Base-by-base conservation (phyloP, 2,329 filamentous ascomycete genomes). In the Colletotrichum chlorophyti region DNA sequence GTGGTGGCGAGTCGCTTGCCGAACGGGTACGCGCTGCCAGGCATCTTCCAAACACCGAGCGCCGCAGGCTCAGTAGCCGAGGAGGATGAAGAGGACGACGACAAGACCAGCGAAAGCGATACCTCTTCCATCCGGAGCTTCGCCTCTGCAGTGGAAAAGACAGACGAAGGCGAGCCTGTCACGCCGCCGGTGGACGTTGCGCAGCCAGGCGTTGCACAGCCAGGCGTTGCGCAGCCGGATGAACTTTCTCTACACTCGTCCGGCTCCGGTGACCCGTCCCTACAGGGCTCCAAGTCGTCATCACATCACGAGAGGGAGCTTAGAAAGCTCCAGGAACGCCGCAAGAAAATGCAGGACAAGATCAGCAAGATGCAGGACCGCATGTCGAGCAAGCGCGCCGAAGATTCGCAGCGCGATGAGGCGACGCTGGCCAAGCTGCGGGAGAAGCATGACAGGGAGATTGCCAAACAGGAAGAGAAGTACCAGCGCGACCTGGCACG, bases 381-480 rank as follows among this genome's bases (percentile, higher is more conserved):
- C 40, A 70, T 75, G 29, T 65, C 72, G 26, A 75, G 69, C 23
- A 79, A 79, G 60, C 75, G 76, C 15, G 71, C 73, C 10, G 82
- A 83, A 29, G 77, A 78, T 58, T 72, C 79, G 62, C 74, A 77
- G 46, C 75, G 82, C 53, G 83, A 88, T 41, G 76, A 75, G 46
- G 71, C 76, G 2, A 76, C 78, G 2, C 62, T 85, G 5, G 78
- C 81, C 26, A 89, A 86, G 69, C 77, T 86, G 7, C 80, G 82
- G 26, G 85, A 88, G 67, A 87, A 84, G 66, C 85, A 90, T 69
- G 82, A 85, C 41, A 79, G 76, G 43, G 86, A 89, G 63, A 69
- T 87, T 0, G 82, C 83, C 38, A 90, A 88, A 68, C 84, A 88
- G 49, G 84, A 89, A 64, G 86, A 86, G 42, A 88, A 87, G 64